These are phyloP conservation scores for Naganishia onofrii DNA, from an alignment of 768 basidiomycete genomes.

Conservation along the genomic window DNA sequence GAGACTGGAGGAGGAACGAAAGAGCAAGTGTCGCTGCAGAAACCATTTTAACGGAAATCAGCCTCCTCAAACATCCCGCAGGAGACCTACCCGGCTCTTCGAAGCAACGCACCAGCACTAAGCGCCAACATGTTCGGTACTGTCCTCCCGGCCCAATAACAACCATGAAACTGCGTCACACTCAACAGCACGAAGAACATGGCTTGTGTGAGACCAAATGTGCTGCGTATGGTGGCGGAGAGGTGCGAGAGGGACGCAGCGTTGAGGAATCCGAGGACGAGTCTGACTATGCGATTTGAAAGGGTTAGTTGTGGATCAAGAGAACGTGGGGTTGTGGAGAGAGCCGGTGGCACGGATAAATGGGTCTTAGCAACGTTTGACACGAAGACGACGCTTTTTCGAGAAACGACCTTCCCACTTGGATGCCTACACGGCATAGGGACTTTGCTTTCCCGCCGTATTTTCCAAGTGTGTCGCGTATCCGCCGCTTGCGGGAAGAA, in stretches of 20 bases:
- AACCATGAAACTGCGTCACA: constrained; percentile 81
- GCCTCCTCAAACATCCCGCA: background rate
- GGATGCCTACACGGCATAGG: too few species aligned
- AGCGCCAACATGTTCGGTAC: constrained; percentile 67
- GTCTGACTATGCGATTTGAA: constrained; percentile 61
- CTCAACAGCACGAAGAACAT: constrained; percentile 67
- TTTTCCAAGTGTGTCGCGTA: too few species aligned
- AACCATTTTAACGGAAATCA: background rate
- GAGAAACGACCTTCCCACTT: too few species aligned
- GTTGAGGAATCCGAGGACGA: constrained; percentile 68
- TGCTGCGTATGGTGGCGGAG: constrained; percentile 58
- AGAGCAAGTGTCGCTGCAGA: background rate
- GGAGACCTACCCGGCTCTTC: background rate
- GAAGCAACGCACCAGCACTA: background rate
- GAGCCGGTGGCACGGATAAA: too few species aligned
- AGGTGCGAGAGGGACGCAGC: constrained; percentile 64
- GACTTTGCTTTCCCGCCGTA: too few species aligned
- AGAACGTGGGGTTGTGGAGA: background rate
- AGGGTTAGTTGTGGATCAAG: background rate
- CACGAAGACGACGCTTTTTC: too few species aligned
- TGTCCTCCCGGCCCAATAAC: constrained; percentile 90
- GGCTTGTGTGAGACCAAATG: constrained; percentile 51
- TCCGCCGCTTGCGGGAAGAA: too few species aligned
- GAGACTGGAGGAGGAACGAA: background rate
- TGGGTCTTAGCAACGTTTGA: too few species aligned